Base-by-base conservation (phyloP, 257 asterid genomes). In the Salvia hispanica region DNA sequence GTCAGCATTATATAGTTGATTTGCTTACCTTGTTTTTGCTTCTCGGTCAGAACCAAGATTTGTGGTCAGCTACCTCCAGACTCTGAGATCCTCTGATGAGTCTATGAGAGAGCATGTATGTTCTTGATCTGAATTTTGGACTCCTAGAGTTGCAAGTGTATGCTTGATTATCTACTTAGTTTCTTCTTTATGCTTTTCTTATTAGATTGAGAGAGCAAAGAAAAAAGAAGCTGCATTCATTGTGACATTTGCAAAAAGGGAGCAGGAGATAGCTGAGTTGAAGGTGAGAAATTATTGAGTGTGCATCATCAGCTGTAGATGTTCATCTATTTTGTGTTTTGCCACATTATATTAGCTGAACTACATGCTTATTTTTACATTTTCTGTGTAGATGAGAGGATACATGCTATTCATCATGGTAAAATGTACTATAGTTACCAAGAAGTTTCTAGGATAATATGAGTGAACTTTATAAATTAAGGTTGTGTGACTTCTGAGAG, bases 191-290 rank as follows among this genome's bases (percentile, higher is more conserved):
- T 66, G 39, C 9, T 73, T 69, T 67, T 72, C 66, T 55, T 53
- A 55, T 82, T 76, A 94, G 99, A 85, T 94, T 71, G 99, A 91
- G 68, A 91, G 86, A 74, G 95, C 95, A 42, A 94, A 87, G 88
- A 91, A 88, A 77, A 94, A 91, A 76, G 99, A 94, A 80, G 97
- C 95, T 62, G 99, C 96, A 58, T 90, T 92, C 80, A 91, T 94
- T 64, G 93, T 94, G 69, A 91, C 97, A 43, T 90, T 94, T 84
- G 96, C 96, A 11, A 94, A 94, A 75, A 87, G 99, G 68, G 99
- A 94, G 82, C 99, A 88, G 81, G 99, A 94, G 88, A 94, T 94
- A 80, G 95, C 99, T 74, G 99, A 94, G 72, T 77, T 94, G 85
- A 94, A 93, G 99, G 99, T 88, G 63, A 57, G 78, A 64, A 68